These are phyloP conservation scores for Dioszegia hungarica DNA, from an alignment of 768 basidiomycete species.

Conservation along the genomic window DNA sequence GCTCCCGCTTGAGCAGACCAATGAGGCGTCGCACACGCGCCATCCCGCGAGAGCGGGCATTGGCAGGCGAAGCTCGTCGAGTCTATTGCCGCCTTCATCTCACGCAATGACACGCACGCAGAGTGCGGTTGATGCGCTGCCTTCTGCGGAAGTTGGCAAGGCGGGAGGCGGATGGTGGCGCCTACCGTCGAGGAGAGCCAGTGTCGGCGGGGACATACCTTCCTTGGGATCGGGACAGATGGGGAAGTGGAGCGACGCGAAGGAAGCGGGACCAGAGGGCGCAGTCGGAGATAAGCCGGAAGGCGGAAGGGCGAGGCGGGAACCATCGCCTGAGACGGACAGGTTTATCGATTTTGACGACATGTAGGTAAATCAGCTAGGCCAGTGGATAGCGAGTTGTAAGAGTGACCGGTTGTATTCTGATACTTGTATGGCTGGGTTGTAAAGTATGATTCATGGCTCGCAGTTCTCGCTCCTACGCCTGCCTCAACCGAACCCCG, in stretches of 20 bases:
- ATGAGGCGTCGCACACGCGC: background rate
- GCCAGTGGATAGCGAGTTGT: too few species aligned
- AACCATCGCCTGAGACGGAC: background rate
- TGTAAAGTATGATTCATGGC: too few species aligned
- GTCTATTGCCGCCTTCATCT: background rate
- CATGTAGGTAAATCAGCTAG: background rate
- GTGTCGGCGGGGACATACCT: too few species aligned
- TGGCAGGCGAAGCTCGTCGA: background rate
- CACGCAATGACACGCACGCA: background rate
- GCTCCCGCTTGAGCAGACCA: background rate
- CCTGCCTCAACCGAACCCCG: too few species aligned
- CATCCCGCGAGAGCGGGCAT: background rate
- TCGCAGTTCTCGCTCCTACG: too few species aligned
- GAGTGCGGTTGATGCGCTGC: background rate
- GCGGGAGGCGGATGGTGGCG: too few species aligned
- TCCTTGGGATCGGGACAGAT: too few species aligned
- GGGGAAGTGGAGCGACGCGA: background rate
- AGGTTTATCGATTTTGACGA: slow-evolving; percentile 10
- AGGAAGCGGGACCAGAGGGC: background rate
- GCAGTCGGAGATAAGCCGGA: background rate
- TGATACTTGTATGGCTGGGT: too few species aligned
- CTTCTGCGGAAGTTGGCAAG: too few species aligned
- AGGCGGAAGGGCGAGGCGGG: background rate
- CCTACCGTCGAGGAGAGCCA: too few species aligned
- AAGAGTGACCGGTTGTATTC: too few species aligned